Percentiles rank a stretch among this genome's conserved stretches.
Conservation (phyloP, 2,329 filamentous ascomycete species). For the Trichoderma pleuroti region DNA sequence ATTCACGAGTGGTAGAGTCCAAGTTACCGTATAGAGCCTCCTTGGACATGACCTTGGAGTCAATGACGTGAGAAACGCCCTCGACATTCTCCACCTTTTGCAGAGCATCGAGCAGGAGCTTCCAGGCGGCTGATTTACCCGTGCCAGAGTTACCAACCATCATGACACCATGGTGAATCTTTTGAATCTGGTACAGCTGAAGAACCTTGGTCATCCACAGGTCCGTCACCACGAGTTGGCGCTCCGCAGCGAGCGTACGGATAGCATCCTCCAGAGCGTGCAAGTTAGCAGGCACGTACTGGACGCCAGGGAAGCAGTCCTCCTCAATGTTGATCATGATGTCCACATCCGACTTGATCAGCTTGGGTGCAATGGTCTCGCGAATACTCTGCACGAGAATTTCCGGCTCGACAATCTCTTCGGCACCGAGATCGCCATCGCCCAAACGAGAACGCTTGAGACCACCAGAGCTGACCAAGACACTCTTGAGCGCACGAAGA, state of each 20-base stretch:
- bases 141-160: conserved; percentile 99
- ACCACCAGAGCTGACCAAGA: conserved; percentile 94
- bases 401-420: conserved; percentile 82
- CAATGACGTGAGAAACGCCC: conserved; percentile 94
- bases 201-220: conserved; percentile 97
- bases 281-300: conserved; percentile 88
- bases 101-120: conserved; percentile 82
- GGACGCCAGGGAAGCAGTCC: conserved; percentile 84
- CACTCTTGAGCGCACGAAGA: conserved; percentile 94
- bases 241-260: conserved; percentile 74
- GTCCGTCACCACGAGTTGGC: conserved; percentile 85
- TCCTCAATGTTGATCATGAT: conserved; percentile 81
- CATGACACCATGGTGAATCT: conserved; percentile 99
- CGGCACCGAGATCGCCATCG: conserved; percentile 56
- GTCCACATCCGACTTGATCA: conserved; percentile 88
- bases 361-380: conserved; percentile 96
- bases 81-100: conserved; percentile 89
- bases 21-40: conserved; percentile 94
- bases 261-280: conserved; percentile 77
- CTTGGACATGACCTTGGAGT: conserved; percentile 99
- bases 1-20: conserved; percentile 95
- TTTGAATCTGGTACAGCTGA: conserved; percentile 96
- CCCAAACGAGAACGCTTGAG: conserved; percentile 80
- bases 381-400: conserved; percentile 98
- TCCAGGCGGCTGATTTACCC: conserved; percentile 95